These are phyloP conservation scores for Leccinum incarnatum DNA, from an alignment of 768 basidiomycete genomes.

Conservation along the genomic window DNA sequence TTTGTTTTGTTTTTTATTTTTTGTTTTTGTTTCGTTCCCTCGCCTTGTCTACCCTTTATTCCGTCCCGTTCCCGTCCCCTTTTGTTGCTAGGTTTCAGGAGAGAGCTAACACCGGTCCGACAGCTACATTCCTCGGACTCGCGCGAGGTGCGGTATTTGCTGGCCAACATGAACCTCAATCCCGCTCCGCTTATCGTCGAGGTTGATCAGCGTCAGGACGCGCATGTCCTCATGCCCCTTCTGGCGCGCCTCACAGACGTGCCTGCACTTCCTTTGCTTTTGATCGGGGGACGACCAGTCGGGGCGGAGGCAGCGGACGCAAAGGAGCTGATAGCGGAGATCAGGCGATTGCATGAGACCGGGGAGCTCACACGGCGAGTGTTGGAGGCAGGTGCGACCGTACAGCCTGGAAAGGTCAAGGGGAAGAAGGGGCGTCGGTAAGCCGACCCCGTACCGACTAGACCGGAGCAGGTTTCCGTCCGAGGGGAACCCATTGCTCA, in stretches of 20 bases:
- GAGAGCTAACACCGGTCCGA: constrained; percentile 3
- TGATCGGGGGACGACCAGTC: constrained; percentile 62
- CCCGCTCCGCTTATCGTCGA: constrained; percentile 69
- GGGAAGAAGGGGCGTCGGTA: constrained; percentile 37
- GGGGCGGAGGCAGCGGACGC: constrained; percentile 32
- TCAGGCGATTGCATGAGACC: constrained; percentile 46
- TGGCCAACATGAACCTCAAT: constrained; percentile 52
- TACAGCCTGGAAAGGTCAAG: constrained; percentile 55
- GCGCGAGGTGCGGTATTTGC: constrained; percentile 61
- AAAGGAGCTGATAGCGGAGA: constrained; percentile 38
- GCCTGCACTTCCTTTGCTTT: constrained; percentile 59
- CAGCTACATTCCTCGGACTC: constrained; percentile 64
- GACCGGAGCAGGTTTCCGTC: constrained; percentile 6
- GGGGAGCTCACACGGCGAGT: constrained; percentile 54
- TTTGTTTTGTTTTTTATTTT: not conserved
- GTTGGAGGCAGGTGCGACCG: constrained; percentile 53
- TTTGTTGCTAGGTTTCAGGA: constrained; percentile 1
- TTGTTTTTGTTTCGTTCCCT: not conserved
- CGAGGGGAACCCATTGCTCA: not conserved
- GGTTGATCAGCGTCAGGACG: constrained; percentile 71
- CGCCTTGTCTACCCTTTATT: not conserved
- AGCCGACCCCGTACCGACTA: constrained; percentile 1
- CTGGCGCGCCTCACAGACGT: constrained; percentile 57
- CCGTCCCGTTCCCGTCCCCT: not conserved
- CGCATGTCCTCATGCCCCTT: constrained; percentile 57